A percentile compares a stretch with the other conserved stretches of the same genome.
Conservation (phyloP, 371 early-diverging fungal species). For the Rhizopus microsporus region DNA sequence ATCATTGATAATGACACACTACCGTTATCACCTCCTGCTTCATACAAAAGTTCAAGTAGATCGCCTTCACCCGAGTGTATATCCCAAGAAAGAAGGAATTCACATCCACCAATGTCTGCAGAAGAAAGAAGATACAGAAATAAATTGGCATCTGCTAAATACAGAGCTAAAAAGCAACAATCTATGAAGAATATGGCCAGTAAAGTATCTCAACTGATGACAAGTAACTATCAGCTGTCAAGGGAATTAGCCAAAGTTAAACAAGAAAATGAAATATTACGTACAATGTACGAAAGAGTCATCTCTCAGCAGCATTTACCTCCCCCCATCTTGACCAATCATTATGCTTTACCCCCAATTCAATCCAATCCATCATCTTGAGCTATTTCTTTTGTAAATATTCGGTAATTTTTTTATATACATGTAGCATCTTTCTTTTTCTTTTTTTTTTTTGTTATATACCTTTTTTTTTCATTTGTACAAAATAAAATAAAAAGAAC, state of each 20-base stretch:
- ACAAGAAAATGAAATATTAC: slow-evolving; percentile 26
- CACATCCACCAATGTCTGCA: slow-evolving; percentile 22
- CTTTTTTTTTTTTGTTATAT: not conserved
- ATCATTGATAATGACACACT: slow-evolving; percentile 26
- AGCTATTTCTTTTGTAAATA: slow-evolving; percentile 1
- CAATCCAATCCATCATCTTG: not conserved
- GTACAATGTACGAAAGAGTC: slow-evolving; percentile 16
- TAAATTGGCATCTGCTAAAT: slow-evolving; percentile 31
- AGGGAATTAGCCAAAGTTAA: slow-evolving; percentile 19
- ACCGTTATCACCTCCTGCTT: slow-evolving; percentile 34
- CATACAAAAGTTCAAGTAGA: slow-evolving; percentile 12
- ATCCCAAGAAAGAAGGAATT: slow-evolving; percentile 15
- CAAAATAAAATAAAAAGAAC: not conserved
- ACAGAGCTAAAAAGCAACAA: slow-evolving; percentile 30
- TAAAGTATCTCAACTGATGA: slow-evolving; percentile 20
- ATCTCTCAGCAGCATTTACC: not conserved
- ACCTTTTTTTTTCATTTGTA: not conserved
- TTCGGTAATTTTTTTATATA: too few species aligned
- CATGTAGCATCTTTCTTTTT: too few species aligned
- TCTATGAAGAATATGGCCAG: slow-evolving; percentile 24
- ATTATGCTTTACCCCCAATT: too few species aligned
- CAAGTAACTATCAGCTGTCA: slow-evolving; percentile 16
- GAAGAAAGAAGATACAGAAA: slow-evolving; percentile 26
- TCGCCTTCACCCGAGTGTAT: slow-evolving; percentile 19
- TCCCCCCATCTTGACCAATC: too few species aligned